Evolutionary conservation across 495 filamentous ascomycete species (phyloP), one percentile per base, ranked within the genome.

Genomic region (Sordaria brevicollis): DNA sequence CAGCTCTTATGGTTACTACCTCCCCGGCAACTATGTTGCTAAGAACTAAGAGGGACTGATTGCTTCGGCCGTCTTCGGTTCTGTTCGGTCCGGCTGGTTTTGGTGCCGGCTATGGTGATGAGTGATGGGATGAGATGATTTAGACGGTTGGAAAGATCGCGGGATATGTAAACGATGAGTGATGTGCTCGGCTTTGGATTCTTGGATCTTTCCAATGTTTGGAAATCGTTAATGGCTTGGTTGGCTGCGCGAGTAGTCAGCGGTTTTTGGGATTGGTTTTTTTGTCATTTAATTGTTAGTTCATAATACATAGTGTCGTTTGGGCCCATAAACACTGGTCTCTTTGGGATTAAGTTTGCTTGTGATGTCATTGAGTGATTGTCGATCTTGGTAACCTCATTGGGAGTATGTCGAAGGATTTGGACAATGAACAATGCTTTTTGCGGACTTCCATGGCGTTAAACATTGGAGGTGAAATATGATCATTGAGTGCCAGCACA

Each of bases 1-100:
- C 17, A 43, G 7, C 39, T 70, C 71, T 49, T 69, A 36, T 25
- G 71, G 68, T n/a, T 74, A 74, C 57, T 72, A 72, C 31, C 5
- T 7, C 15, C 65, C 65, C 57, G 65, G 69, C 19, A 25, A 9
- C 36, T 70, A 35, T 17, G 57, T 66, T 19, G 57, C 35, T 25
- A 66, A 35, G 65, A n/a, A n/a, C n/a, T 35, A 43, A 19, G 31
- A 15, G 15, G 65, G 65, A n/a, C 29, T n/a, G n/a, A n/a, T n/a
- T n/a, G n/a, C n/a, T n/a, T n/a, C n/a, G n/a, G n/a, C n/a, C n/a
- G n/a, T n/a, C n/a, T n/a, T n/a, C n/a, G n/a, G n/a, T n/a, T n/a
- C n/a, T n/a, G n/a, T n/a, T n/a, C n/a, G n/a, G n/a, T n/a, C n/a
- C n/a, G n/a, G n/a, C n/a, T n/a, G n/a, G n/a, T n/a, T n/a, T n/a